phyloP scores from a whole-genome alignment of 441 rosid species.

The Populus hybrid region DNA sequence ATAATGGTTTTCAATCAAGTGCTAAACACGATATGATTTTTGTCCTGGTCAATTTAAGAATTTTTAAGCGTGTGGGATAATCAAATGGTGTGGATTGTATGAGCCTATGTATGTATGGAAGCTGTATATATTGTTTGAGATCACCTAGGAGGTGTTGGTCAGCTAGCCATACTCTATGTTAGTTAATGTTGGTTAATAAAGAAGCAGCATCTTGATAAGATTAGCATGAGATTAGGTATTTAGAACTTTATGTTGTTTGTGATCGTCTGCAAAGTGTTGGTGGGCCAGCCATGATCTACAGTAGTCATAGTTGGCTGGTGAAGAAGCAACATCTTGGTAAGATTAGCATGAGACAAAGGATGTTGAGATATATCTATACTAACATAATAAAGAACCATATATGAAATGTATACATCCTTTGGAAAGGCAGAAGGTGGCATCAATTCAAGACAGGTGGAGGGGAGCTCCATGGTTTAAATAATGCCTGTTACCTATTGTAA shows the following conservation, averaged over 20 bases:
- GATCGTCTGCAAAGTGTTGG: neutral
- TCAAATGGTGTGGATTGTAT: neutral
- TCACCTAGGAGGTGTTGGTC: neutral
- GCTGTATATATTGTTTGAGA: neutral
- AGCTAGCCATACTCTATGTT: neutral
- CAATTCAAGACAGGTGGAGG: neutral
- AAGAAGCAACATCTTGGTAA: neutral
- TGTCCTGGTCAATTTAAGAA: neutral
- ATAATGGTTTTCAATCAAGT: conserved; percentile 7
- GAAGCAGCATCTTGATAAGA: neutral
- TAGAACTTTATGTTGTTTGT: neutral
- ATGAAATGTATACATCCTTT: neutral
- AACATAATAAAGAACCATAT: neutral
- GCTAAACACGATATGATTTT: neutral
- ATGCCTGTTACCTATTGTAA: neutral
- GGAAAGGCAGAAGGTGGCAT: neutral
- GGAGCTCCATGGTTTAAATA: neutral
- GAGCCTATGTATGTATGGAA: neutral
- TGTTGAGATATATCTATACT: neutral
- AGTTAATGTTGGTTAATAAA: neutral
- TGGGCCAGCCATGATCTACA: neutral
- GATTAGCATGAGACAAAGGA: neutral
- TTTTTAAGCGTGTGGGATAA: conserved; percentile 1
- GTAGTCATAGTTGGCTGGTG: neutral
- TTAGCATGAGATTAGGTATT: neutral